phyloP scores from a whole-genome alignment of 768 basidiomycete species.

The Russula sp. region DNA sequence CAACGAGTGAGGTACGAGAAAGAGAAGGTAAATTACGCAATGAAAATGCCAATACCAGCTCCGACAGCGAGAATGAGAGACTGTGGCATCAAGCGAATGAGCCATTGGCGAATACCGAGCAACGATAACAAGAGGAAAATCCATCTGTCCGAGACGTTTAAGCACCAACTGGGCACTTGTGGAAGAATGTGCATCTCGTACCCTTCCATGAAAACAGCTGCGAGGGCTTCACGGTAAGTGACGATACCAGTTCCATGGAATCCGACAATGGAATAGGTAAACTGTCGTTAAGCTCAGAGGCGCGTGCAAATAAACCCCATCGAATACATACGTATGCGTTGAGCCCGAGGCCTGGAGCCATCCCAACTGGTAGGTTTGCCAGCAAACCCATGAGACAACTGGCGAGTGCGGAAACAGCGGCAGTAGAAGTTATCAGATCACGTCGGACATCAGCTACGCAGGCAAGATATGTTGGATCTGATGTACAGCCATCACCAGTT shows the following conservation, averaged over 20 bases:
- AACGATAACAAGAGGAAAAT: conserved; percentile 75
- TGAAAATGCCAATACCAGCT: conserved; percentile 82
- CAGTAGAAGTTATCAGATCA: conserved; percentile 80
- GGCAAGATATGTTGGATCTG: conserved; percentile 46
- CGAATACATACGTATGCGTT: conserved; percentile 62
- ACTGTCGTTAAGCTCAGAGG: conserved; percentile 38
- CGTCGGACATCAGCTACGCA: conserved; percentile 56
- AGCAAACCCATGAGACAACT: conserved; percentile 79
- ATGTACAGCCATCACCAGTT: conserved; percentile 46
- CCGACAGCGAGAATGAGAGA: conserved; percentile 82
- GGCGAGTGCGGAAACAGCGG: conserved; percentile 66
- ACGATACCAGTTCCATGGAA: conserved; percentile 72
- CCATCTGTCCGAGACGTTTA: conserved; percentile 44
- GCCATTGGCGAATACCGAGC: conserved; percentile 83
- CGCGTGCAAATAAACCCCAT: not conserved
- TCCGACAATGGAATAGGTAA: conserved; percentile 84
- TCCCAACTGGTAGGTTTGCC: conserved; percentile 84
- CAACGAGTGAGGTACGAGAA: not conserved
- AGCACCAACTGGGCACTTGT: not conserved
- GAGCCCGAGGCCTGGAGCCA: conserved; percentile 81
- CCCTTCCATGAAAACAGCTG: conserved; percentile 87
- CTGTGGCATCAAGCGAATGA: conserved; percentile 82
- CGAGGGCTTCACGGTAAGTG: conserved; percentile 71
- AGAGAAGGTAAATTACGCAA: conserved; percentile 38
- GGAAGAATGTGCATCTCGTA: conserved; percentile 30